phyloP scores from a whole-genome alignment of 78 protist species.

The Cavenderia fasciculata region DNA sequence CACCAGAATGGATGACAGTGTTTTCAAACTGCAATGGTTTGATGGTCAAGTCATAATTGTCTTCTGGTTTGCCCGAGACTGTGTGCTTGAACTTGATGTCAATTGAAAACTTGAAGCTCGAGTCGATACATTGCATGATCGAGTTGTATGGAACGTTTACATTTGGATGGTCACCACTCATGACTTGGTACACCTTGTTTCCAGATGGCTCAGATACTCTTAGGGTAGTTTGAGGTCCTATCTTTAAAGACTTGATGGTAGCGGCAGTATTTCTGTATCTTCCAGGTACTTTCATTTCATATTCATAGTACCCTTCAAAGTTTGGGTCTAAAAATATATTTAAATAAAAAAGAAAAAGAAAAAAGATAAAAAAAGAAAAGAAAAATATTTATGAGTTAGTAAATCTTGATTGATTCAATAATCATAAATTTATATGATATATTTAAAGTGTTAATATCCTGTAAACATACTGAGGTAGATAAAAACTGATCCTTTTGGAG shows the following conservation, averaged over 20 bases:
- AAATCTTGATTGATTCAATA: too few species aligned
- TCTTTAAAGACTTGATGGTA: neutral
- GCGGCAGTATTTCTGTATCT: slow-evolving; percentile 7
- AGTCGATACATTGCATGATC: neutral
- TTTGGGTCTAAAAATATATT: too few species aligned
- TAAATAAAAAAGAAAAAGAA: too few species aligned
- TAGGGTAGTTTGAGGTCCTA: neutral
- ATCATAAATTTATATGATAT: too few species aligned
- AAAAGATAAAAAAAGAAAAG: too few species aligned
- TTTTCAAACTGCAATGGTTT: slow-evolving; percentile 1
- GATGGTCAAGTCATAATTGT: neutral
- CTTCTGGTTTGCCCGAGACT: neutral
- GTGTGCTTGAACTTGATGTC: neutral
- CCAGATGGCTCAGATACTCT: neutral
- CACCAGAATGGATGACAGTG: neutral
- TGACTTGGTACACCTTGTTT: neutral
- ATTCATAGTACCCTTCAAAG: too few species aligned
- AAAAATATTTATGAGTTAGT: too few species aligned
- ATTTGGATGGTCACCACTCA: neutral
- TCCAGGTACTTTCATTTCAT: slow-evolving; percentile 3
- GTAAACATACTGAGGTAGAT: too few species aligned
- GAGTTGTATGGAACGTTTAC: neutral
- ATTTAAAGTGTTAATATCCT: too few species aligned
- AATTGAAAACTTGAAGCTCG: neutral
- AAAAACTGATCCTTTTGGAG: too few species aligned